phyloP scores from a whole-genome alignment of 345 rosid genomes.

The Dipteronia dyeriana region DNA sequence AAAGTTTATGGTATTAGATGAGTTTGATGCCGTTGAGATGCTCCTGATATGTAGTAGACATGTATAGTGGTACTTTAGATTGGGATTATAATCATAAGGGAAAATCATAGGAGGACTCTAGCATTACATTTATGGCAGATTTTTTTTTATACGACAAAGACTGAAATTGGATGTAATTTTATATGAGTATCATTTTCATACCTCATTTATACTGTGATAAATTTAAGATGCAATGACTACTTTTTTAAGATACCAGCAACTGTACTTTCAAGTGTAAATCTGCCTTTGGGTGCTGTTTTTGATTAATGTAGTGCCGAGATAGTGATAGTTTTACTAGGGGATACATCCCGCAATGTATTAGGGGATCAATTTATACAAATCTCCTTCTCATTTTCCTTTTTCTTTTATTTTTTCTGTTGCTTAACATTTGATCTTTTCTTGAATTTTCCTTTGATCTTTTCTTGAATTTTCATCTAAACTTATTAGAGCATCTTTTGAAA shows the following conservation, averaged over 20 bases:
- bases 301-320: not conserved
- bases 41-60: not conserved
- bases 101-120: too few species aligned
- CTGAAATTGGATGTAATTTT: too few species aligned
- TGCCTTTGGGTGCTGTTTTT: not conserved
- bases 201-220: too few species aligned
- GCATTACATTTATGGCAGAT: too few species aligned
- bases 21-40: not conserved
- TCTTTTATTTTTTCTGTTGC: not conserved
- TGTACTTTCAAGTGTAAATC: too few species aligned
- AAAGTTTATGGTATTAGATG: not conserved
- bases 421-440: not conserved
- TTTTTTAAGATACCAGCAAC: not conserved
- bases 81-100: not conserved
- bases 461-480: not conserved
- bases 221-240: not conserved
- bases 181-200: too few species aligned
- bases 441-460: not conserved
- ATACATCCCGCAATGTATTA: not conserved
- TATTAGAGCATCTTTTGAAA: slow-evolving; percentile 17
- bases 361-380: not conserved
- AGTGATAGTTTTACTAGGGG: not conserved
- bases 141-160: too few species aligned
- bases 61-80: not conserved
- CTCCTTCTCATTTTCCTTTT: not conserved